Evolutionary conservation across 1,284 basidiomycete species (phyloP).

Genomic region (Pseudozyma pruni): DNA sequence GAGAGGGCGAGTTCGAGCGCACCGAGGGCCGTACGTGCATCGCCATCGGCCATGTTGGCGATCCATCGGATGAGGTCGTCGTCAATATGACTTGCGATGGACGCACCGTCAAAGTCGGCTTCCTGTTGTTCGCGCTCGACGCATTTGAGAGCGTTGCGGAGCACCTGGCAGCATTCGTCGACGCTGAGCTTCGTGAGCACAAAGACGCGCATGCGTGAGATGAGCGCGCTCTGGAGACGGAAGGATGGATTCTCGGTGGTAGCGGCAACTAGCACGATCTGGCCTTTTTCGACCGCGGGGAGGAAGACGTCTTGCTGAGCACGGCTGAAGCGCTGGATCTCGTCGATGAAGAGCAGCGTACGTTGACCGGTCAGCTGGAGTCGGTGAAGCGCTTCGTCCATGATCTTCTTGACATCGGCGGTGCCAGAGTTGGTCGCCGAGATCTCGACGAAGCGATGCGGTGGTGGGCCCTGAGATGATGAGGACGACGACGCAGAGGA

Average conservation of each 20-base stretch:
- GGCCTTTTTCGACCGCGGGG: constrained; percentile 47
- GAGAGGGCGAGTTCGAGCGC: constrained; percentile 60
- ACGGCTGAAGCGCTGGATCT: constrained; percentile 84
- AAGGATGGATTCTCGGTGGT: constrained; percentile 94
- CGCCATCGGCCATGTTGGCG: constrained; percentile 61
- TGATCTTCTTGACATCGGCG: constrained; percentile 80
- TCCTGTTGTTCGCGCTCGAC: constrained; percentile 25
- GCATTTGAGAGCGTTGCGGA: constrained; percentile 39
- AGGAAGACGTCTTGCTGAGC: constrained; percentile 76
- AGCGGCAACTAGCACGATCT: constrained; percentile 77
- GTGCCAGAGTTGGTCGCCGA: constrained; percentile 73
- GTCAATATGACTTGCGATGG: constrained; percentile 60
- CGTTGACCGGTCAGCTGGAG: constrained; percentile 77
- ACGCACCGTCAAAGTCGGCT: background rate
- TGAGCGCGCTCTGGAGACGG: constrained; percentile 75
- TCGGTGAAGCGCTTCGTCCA: constrained; percentile 81
- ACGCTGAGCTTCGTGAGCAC: constrained; percentile 58
- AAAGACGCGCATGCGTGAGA: constrained; percentile 79
- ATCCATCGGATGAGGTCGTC: constrained; percentile 58
- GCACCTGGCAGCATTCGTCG: constrained; percentile 51
- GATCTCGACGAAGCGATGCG: constrained; percentile 63
- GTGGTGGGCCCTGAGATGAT: constrained; percentile 13
- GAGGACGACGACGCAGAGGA: constrained; percentile 76
- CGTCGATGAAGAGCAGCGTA: constrained; percentile 83
- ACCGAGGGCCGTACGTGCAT: constrained; percentile 57